Percentiles rank a stretch among this genome's conserved stretches.
Evolutionary conservation across 441 rosid species (phyloP).

Genomic region (Isatis lusitanica): DNA sequence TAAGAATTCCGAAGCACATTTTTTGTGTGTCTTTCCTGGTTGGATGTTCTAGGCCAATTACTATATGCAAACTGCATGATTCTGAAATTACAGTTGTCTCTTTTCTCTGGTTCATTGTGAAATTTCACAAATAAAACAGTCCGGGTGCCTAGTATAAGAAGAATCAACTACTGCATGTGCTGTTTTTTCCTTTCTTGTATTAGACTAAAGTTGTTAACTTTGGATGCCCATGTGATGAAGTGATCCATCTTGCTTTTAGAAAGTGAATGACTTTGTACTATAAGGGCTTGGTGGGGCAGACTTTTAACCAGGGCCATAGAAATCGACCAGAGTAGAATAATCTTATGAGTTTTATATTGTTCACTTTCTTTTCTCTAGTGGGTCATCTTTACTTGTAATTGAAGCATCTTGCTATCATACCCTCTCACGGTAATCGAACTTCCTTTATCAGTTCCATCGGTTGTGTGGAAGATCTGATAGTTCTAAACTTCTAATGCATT

Average conservation of each 20-base stretch:
- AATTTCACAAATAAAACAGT: conserved; percentile 16
- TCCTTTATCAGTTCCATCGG: not conserved
- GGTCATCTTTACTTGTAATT: conserved; percentile 29
- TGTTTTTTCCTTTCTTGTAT: not conserved
- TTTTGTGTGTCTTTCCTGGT: not conserved
- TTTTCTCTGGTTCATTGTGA: not conserved
- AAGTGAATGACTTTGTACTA: conserved; percentile 24
- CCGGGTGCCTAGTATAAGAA: not conserved
- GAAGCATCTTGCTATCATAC: conserved; percentile 36
- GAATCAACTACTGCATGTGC: not conserved
- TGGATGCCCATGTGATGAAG: conserved; percentile 37
- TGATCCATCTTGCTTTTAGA: conserved; percentile 27
- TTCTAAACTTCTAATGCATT: not conserved
- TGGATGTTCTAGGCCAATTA: not conserved
- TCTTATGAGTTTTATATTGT: conserved; percentile 16
- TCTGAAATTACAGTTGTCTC: not conserved
- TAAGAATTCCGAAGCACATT: not conserved
- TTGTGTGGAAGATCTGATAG: not conserved
- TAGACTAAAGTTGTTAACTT: conserved; percentile 24
- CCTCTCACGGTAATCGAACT: not conserved
- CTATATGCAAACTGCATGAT: not conserved
- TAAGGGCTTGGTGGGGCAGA: conserved; percentile 27
- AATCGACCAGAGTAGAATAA: conserved; percentile 21
- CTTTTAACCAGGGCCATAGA: conserved; percentile 31
- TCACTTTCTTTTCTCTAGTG: conserved; percentile 26